A percentile compares a stretch with the other conserved stretches of the same genome.
These are phyloP conservation scores for Pseudopyrenochaeta lycopersici DNA, from an alignment of 2,329 filamentous ascomycete species.

Conservation along the genomic window DNA sequence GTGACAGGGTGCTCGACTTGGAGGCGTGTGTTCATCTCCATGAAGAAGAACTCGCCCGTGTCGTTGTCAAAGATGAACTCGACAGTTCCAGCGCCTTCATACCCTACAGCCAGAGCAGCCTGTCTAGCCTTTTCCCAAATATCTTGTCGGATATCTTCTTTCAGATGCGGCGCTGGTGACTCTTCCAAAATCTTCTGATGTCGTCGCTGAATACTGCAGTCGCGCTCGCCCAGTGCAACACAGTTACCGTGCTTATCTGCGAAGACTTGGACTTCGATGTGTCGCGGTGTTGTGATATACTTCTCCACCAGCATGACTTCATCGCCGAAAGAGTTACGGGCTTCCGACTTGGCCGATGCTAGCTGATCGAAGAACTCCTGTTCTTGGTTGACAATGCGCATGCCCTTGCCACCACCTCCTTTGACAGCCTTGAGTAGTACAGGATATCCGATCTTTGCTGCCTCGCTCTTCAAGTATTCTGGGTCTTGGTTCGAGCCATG, in stretches of 20 bases:
- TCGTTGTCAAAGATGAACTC: conserved; percentile 77
- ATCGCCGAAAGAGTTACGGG: conserved; percentile 70
- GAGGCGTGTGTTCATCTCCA: conserved; percentile 81
- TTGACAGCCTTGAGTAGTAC: conserved; percentile 73
- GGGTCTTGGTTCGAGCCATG: conserved; percentile 84
- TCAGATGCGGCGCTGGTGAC: conserved; percentile 69
- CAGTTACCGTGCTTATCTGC: conserved; percentile 72
- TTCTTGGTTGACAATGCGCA: conserved; percentile 68
- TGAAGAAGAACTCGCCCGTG: conserved; percentile 72
- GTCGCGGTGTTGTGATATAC: conserved; percentile 72
- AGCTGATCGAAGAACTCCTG: conserved; percentile 69
- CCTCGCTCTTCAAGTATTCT: conserved; percentile 70
- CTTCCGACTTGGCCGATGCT: conserved; percentile 70
- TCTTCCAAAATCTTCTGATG: conserved; percentile 75
- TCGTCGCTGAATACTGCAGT: conserved; percentile 71
- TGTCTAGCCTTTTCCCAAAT: conserved; percentile 72
- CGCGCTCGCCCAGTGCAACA: conserved; percentile 70
- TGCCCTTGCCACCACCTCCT: conserved; percentile 73
- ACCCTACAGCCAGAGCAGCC: conserved; percentile 69
- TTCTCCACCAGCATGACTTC: conserved; percentile 74
- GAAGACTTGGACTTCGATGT: conserved; percentile 74
- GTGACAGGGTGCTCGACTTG: conserved; percentile 98
- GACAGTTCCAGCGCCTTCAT: conserved; percentile 72
- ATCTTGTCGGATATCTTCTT: conserved; percentile 67
- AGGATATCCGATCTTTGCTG: conserved; percentile 73